Percentiles rank a stretch among this genome's conserved stretches.
phyloP scores from a whole-genome alignment of 2,329 filamentous ascomycete genomes.

The Alternaria novae-zelandiae region DNA sequence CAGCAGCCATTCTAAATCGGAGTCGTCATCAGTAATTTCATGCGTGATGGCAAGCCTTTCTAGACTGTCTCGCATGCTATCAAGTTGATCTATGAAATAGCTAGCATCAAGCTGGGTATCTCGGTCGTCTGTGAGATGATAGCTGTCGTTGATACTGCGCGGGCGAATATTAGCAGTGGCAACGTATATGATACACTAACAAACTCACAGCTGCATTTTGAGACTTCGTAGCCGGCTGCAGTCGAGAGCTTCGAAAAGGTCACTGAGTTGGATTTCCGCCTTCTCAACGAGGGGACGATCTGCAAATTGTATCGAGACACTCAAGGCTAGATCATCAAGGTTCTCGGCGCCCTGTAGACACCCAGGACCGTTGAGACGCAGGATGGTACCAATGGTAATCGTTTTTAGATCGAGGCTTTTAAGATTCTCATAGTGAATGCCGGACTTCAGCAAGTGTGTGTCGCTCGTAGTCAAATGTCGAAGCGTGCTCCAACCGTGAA shows the following conservation, averaged over 20 bases:
- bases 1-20: conserved; percentile 20
- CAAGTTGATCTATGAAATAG: conserved; percentile 24
- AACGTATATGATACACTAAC: background rate
- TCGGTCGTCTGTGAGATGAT: conserved; percentile 18
- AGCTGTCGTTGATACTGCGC: conserved; percentile 21
- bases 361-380: conserved; percentile 30
- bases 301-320: conserved; percentile 24
- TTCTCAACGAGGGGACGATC: conserved; percentile 20
- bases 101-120: conserved; percentile 15
- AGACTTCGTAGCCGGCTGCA: conserved; percentile 20
- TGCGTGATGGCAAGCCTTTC: conserved; percentile 20
- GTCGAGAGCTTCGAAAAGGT: conserved; percentile 28
- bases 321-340: conserved; percentile 18
- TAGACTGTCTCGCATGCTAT: conserved; percentile 12
- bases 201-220: conserved; percentile 15
- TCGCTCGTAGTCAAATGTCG: conserved; percentile 22
- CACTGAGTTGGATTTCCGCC: conserved; percentile 20
- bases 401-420: conserved; percentile 20
- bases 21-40: conserved; percentile 16
- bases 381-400: conserved; percentile 20
- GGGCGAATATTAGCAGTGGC: background rate
- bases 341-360: conserved; percentile 24
- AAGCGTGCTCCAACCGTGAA: conserved; percentile 13
- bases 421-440: conserved; percentile 19
- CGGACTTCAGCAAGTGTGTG: conserved; percentile 21